Conservation (phyloP, 768 basidiomycete genomes). For the Lentinula boryana region DNA sequence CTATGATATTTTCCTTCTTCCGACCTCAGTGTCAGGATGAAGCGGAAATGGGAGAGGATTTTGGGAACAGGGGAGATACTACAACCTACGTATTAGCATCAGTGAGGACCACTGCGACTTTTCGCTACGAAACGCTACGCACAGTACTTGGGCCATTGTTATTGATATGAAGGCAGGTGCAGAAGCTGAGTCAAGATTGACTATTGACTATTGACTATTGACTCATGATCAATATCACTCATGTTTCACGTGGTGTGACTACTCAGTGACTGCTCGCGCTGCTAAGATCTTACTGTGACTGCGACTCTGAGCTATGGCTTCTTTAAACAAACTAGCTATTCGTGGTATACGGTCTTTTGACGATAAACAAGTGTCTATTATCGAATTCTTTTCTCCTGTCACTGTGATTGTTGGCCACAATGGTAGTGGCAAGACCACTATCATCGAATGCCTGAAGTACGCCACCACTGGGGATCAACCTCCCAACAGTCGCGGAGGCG, state of each 20-base stretch:
- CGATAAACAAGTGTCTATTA: slow-evolving; percentile 88
- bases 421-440: slow-evolving; percentile 97
- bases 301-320: slow-evolving; percentile 48
- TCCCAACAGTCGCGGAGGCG: slow-evolving; percentile 96
- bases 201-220: too few species aligned
- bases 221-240: background rate
- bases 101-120: background rate
- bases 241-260: slow-evolving; percentile 2
- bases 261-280: background rate
- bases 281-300: background rate
- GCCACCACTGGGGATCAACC: slow-evolving; percentile 98
- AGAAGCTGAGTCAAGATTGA: too few species aligned
- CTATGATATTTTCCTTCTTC: slow-evolving; percentile 52
- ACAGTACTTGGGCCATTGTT: background rate
- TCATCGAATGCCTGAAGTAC: slow-evolving; percentile 99
- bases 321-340: slow-evolving; percentile 89
- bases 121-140: background rate
- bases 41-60: slow-evolving; percentile 52
- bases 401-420: slow-evolving; percentile 99
- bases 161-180: too few species aligned
- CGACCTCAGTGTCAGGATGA: slow-evolving; percentile 55
- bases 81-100: background rate
- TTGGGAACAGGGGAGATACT: slow-evolving; percentile 1
- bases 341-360: slow-evolving; percentile 94
- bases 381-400: slow-evolving; percentile 96